Evolutionary conservation across 805 yeast genomes (phyloP).

Genomic region (Saccharomycopsis schoenii): DNA sequence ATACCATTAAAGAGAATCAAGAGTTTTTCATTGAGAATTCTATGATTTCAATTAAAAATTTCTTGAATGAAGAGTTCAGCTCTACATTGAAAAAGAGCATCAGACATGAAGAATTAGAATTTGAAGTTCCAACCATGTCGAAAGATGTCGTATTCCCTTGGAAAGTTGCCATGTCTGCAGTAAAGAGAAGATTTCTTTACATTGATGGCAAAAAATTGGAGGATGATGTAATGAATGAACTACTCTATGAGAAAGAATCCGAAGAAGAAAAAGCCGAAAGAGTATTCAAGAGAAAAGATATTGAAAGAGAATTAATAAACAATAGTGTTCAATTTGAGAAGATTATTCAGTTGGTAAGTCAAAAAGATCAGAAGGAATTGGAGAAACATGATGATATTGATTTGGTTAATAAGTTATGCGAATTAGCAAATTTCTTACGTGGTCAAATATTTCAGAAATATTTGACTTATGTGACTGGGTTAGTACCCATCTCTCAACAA

Average conservation of each 20-base stretch:
- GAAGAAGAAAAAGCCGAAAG: constrained; percentile 18
- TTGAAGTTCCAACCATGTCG: constrained; percentile 45
- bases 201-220: constrained; percentile 51
- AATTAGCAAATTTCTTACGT: constrained; percentile 48
- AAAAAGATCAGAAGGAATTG: constrained; percentile 1
- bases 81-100: constrained; percentile 35
- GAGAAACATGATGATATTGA: constrained; percentile 20
- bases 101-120: constrained; percentile 51
- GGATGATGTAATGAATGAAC: constrained; percentile 22
- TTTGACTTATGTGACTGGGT: constrained; percentile 50
- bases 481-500: constrained; percentile 56
- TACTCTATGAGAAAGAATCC: constrained; percentile 19
- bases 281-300: neutral
- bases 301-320: neutral
- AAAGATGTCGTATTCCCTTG: constrained; percentile 60
- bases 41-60: constrained; percentile 51
- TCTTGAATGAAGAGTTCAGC: constrained; percentile 52
- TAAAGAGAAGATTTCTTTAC: constrained; percentile 79
- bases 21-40: constrained; percentile 55
- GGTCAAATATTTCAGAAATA: constrained; percentile 60
- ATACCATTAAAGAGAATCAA: neutral
- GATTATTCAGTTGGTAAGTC: constrained; percentile 21
- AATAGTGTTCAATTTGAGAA: neutral
- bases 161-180: constrained; percentile 90
- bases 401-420: constrained; percentile 36